Evolutionary conservation across 2,329 filamentous ascomycete species (phyloP).

Genomic region (Alternaria longipes): DNA sequence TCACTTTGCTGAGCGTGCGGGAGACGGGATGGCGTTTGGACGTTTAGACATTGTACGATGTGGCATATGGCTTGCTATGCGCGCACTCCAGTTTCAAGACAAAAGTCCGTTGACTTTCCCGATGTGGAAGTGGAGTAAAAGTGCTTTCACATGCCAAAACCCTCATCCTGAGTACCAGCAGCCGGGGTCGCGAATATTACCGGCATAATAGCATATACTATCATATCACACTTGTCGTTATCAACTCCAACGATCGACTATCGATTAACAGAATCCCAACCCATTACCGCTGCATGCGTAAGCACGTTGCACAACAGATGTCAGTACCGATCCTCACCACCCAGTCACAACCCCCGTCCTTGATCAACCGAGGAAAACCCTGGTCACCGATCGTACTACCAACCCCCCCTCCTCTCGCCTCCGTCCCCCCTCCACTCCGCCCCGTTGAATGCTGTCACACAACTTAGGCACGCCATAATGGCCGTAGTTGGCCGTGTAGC

Average conservation of each 20-base stretch:
- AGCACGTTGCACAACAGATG: conserved; percentile 20
- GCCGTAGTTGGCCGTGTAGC: neutral
- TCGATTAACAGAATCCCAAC: neutral
- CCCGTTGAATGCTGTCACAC: neutral
- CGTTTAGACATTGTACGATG: no score
- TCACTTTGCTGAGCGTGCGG: neutral
- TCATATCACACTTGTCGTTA: no score
- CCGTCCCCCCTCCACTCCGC: no score
- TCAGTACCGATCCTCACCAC: conserved; percentile 7
- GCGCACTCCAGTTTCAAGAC: neutral
- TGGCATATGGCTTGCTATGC: no score
- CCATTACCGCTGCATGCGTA: conserved; percentile 11
- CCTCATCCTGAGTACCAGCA: neutral
- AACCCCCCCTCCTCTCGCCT: no score
- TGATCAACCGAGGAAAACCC: neutral
- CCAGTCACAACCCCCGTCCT: no score
- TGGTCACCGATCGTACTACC: neutral
- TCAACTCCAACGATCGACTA: neutral
- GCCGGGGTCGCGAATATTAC: neutral
- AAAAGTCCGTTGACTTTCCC: neutral
- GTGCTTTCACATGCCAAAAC: neutral
- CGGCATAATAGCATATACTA: neutral
- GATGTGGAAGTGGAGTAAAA: no score
- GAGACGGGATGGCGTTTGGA: neutral
- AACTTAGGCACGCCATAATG: neutral